Conservation (phyloP, 2,329 filamentous ascomycete species). For the Elsinoe arachidis region DNA sequence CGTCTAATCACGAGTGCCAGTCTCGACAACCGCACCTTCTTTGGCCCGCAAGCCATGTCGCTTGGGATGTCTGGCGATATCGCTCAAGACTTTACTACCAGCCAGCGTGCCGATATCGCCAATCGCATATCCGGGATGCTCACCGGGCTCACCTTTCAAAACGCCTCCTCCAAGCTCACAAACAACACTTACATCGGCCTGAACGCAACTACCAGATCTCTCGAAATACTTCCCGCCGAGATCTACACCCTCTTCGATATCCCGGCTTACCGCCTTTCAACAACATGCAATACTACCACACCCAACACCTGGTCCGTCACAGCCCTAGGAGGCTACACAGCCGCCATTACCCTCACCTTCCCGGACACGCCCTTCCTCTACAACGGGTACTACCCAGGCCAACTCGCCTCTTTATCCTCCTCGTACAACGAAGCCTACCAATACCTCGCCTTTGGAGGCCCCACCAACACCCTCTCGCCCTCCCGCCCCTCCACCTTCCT, state of each 20-base stretch:
- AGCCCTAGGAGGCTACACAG: background rate
- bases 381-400: background rate
- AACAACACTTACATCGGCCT: background rate
- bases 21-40: background rate
- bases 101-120: background rate
- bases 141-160: background rate
- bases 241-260: background rate
- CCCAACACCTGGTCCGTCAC: background rate
- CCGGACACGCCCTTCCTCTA: background rate
- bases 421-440: background rate
- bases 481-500: background rate
- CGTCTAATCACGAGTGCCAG: background rate
- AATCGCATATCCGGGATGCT: background rate
- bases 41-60: background rate
- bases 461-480: no score
- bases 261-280: background rate
- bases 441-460: background rate
- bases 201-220: background rate
- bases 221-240: background rate
- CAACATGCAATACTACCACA: background rate
- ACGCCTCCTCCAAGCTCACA: background rate
- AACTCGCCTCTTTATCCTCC: background rate
- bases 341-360: background rate
- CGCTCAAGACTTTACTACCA: background rate
- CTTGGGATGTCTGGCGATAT: background rate